Base-by-base conservation (phyloP, 208 protist species). In the Tetramitus jugosus region DNA sequence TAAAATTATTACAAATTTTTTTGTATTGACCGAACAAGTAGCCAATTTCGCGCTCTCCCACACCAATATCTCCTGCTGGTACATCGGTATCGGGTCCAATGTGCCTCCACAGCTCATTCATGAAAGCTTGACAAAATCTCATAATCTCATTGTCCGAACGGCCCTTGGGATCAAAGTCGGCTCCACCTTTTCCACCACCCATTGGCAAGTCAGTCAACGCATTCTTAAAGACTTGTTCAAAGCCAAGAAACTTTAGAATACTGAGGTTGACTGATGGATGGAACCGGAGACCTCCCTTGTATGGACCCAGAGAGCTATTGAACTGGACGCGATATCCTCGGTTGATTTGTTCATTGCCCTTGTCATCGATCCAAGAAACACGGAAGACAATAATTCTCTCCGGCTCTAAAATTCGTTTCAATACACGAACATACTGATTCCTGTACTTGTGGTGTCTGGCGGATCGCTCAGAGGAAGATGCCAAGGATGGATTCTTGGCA, bases 171-270 rank as follows among this genome's bases (percentile, higher is more conserved):
- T 96, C 89, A 79, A 97, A 97, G 84, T 96, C 93, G 29, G 91
- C 91, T 40, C 93, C 92, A 65, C 94, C 94, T 84, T 96, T 96
- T 65, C 84, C 92, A 74, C 92, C 93, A 37, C 92, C 92, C 83
- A 97, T 92, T 33, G 92, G 90, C 35, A 96, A 85, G 52, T 84
- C 89, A 62, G 93, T 96, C 31, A 97, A 86, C 31, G 91, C 85
- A 82, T 97, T 97, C 84, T 96, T 97, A 78, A 96, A 94, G 69
- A 86, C 94, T 84, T 97, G 93, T 83, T 97, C 92, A 82, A 97
- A 97, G 74, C 91, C 94, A n/a, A 97, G 85, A 80, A 97, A 96
- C 83, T 95, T 95, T 23, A 95, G 82, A 49, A 95, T 92, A 56
- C 84, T 90, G 29, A 95, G 82, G 80, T 92, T 93, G n/a, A 94